Evolutionary conservation across 192 early-diverging fungal species (phyloP), one percentile per base, ranked within the genome.

Genomic region (Coemansia sp.): DNA sequence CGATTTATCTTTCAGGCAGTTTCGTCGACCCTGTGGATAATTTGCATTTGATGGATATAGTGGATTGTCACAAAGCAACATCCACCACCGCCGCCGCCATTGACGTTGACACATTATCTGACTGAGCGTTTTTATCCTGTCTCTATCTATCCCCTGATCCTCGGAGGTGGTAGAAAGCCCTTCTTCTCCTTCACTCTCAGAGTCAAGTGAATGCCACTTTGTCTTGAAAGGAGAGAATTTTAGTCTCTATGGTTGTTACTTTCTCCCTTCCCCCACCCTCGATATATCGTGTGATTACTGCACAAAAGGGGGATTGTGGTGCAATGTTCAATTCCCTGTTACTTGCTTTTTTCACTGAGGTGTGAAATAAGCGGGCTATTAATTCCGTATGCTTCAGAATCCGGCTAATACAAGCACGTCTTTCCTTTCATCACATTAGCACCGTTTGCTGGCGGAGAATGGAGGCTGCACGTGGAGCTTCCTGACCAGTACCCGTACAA

Each of bases 401-500:
- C 38, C 13, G 15, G 38, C 38, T 41, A 41, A 41, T 41, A 3
- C 40, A 0, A 15, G 14, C 34, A 45, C 50, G 47, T 48, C 4
- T 31, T 31, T 30, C 28, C 14, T 11, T 52, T n/a, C 2, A 54
- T 50, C 13, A 11, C 28, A 15, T 55, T 83, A 97, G 94, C 97
- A 17, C 94, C 96, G 29, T 99, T 97, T 77, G 76, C 84, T 20
- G 91, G 90, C 44, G 97, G 97, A 22, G 84, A 93, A 30, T 99
- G 96, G 96, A 97, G 96, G 75, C 84, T 99, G 22, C 97, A 95
- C 71, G 97, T 99, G 14, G 97, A 99, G 75, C 85, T 99, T 22
- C 97, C 95, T 6, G 97, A 99, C 82, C 93, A 98, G 68, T 99
- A 99, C 65, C 97, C 97, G 10, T 99, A 95, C 87, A 96, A 96